Evolutionary conservation across 2,329 filamentous ascomycete genomes (phyloP).

Genomic region (Colletotrichum siamense): DNA sequence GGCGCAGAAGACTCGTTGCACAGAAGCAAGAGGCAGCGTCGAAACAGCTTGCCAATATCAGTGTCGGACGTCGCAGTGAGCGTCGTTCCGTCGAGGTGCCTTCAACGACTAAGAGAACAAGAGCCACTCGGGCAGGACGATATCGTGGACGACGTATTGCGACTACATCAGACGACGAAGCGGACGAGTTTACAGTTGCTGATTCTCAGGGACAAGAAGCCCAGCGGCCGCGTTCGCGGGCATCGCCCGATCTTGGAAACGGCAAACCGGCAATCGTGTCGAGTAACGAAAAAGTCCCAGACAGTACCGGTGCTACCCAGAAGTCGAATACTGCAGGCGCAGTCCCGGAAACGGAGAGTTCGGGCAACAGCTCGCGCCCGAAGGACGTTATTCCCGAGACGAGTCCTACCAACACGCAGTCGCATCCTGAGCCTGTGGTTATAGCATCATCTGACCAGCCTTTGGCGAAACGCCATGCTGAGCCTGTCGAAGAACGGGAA

Average conservation of each 20-base stretch:
- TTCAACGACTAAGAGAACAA: neutral
- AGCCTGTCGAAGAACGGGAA: neutral
- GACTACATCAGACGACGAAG: slow-evolving; percentile 10
- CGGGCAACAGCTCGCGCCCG: slow-evolving; percentile 12
- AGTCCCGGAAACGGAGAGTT: slow-evolving; percentile 6
- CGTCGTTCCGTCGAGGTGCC: neutral
- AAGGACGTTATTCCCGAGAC: slow-evolving; percentile 34
- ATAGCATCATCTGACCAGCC: neutral
- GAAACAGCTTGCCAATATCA: slow-evolving; percentile 46
- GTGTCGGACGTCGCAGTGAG: slow-evolving; percentile 26
- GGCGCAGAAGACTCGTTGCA: slow-evolving; percentile 42
- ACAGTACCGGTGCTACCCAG: slow-evolving; percentile 12
- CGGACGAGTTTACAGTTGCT: slow-evolving; percentile 19
- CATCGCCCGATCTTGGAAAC: neutral
- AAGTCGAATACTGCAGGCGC: neutral
- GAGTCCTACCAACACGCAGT: slow-evolving; percentile 28
- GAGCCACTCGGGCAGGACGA: neutral
- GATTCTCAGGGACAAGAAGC: slow-evolving; percentile 19
- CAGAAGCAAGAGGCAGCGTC: slow-evolving; percentile 44
- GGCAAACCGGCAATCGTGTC: neutral
- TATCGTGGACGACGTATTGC: neutral
- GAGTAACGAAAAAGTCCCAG: slow-evolving; percentile 15
- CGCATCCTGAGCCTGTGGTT: neutral
- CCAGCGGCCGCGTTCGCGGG: neutral
- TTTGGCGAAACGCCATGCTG: neutral